phyloP scores from a whole-genome alignment of 2,329 filamentous ascomycete species.

The Trichoderma sp. region DNA sequence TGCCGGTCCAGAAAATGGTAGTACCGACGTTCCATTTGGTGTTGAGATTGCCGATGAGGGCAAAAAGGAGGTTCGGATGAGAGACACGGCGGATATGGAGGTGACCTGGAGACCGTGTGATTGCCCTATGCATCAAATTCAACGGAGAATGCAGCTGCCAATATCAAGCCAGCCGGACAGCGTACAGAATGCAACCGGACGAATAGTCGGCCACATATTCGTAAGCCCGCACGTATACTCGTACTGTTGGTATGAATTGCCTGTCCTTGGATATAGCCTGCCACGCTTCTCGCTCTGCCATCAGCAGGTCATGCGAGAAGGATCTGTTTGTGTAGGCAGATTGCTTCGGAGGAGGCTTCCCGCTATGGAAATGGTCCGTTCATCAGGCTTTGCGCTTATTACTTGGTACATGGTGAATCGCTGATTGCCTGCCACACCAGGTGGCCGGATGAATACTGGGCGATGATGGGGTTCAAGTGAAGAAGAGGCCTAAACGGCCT shows the following conservation, averaged over 20 bases:
- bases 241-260: not conserved
- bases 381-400: not conserved
- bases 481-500: not conserved
- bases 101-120: conserved; percentile 2
- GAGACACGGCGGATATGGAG: not conserved
- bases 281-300: not conserved
- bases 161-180: not conserved
- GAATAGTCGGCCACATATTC: conserved; percentile 1
- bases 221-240: not conserved
- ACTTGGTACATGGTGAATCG: not conserved
- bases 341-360: conserved; percentile 21
- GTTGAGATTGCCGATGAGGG: not conserved
- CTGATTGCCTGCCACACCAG: conserved; percentile 17
- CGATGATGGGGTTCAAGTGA: not conserved
- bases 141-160: not conserved
- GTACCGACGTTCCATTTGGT: not conserved
- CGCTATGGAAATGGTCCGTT: conserved; percentile 14
- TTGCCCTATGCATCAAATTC: conserved; percentile 2
- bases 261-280: not conserved
- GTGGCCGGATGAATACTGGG: not conserved
- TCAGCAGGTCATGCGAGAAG: not conserved
- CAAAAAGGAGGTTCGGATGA: not conserved
- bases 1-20: not conserved
- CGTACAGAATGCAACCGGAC: not conserved
- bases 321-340: not conserved